Evolutionary conservation across 2,329 filamentous ascomycete genomes (phyloP).

Genomic region (Blastomyces parvus): DNA sequence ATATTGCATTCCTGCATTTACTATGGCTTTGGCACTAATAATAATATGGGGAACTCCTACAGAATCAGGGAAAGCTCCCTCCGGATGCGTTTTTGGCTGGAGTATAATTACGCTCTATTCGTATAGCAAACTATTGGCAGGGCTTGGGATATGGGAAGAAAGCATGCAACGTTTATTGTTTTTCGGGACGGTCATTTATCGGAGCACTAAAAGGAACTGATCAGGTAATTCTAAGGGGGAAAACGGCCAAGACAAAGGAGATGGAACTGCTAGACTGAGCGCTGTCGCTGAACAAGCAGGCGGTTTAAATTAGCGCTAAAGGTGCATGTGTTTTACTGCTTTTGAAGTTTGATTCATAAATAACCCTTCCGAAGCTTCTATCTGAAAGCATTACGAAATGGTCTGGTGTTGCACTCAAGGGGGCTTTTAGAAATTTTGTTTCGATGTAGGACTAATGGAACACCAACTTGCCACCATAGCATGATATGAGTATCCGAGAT

Average conservation of each 20-base stretch:
- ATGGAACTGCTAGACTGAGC: neutral
- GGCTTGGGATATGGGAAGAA: neutral
- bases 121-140: neutral
- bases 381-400: neutral
- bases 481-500: neutral
- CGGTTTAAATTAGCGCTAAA: neutral
- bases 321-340: neutral
- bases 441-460: neutral
- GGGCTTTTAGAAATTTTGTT: neutral
- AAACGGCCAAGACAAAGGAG: neutral
- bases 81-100: slow-evolving; percentile 16
- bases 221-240: neutral
- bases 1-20: slow-evolving; percentile 21
- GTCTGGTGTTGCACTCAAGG: neutral
- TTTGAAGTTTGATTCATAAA: neutral
- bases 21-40: neutral
- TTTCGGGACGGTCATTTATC: neutral
- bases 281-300: neutral
- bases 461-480: neutral
- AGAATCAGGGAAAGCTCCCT: slow-evolving; percentile 17
- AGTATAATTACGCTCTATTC: slow-evolving; percentile 10
- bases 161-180: neutral
- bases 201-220: neutral
- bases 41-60: neutral
- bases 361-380: neutral